Evolutionary conservation across 148 eudicot species (phyloP).

Genomic region (Vaccinium macrocarpon): DNA sequence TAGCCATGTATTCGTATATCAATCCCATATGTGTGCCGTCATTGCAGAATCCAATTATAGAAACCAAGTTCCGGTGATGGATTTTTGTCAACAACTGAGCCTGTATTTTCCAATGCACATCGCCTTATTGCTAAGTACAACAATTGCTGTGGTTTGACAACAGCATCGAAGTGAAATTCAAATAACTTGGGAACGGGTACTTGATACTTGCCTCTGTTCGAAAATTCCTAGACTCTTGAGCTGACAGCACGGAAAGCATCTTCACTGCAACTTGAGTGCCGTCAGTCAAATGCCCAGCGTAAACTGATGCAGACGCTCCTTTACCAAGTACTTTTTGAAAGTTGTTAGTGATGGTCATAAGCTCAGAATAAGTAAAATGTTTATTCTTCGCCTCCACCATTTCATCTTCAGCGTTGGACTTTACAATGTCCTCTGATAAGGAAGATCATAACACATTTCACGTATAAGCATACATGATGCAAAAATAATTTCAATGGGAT

Average conservation of each 20-base stretch:
- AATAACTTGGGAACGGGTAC: background rate
- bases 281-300: conserved; percentile 12
- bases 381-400: background rate
- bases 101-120: conserved; percentile 12
- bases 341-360: background rate
- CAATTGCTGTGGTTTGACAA: background rate
- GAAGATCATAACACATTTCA: background rate
- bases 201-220: conserved; percentile 19
- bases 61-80: conserved; percentile 26
- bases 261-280: background rate
- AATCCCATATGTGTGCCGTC: conserved; percentile 19
- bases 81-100: conserved; percentile 18
- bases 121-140: background rate
- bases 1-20: conserved; percentile 21
- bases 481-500: background rate
- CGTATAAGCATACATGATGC: background rate
- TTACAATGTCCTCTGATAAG: background rate
- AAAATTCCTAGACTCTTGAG: conserved; percentile 26
- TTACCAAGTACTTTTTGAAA: conserved; percentile 17
- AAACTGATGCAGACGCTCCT: conserved; percentile 37
- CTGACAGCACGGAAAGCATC: background rate
- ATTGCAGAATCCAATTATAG: conserved; percentile 28
- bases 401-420: background rate
- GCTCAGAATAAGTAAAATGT: background rate
- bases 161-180: background rate